These are phyloP conservation scores for Hippophae rhamnoides DNA, from an alignment of 306 rosid species.

Conservation along the genomic window DNA sequence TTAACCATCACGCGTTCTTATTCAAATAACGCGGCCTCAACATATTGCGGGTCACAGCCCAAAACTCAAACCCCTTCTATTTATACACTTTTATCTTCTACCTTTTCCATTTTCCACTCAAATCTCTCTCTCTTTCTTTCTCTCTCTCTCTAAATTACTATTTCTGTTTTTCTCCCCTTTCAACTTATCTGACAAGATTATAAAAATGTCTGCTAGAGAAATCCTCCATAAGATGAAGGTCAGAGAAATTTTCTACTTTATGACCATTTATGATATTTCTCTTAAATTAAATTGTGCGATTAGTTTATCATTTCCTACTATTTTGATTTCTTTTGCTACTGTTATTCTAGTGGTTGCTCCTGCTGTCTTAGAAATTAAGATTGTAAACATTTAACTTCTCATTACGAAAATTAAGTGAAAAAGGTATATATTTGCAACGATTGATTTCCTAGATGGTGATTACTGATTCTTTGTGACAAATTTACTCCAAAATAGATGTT, in stretches of 20 bases:
- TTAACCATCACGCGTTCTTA: not conserved
- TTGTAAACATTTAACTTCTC: too few relatives aligned
- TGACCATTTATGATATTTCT: too few relatives aligned
- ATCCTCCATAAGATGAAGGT: slow-evolving; percentile 18
- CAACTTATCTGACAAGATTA: slow-evolving; percentile 3
- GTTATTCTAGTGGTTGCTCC: not conserved
- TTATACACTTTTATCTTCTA: not conserved
- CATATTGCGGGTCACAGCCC: not conserved
- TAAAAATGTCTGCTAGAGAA: slow-evolving; percentile 2
- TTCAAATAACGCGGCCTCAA: slow-evolving; percentile 2
- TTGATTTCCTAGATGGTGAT: too few relatives aligned
- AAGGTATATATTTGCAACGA: too few relatives aligned
- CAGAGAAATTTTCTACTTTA: not conserved
- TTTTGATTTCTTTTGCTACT: not conserved
- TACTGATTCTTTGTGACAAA: too few relatives aligned
- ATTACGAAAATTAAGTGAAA: too few relatives aligned
- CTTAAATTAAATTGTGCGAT: not conserved
- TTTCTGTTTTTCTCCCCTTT: not conserved
- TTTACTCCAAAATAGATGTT: too few relatives aligned
- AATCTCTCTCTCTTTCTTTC: not conserved
- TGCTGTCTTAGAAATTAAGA: too few relatives aligned
- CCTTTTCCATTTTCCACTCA: not conserved
- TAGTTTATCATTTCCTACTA: not conserved
- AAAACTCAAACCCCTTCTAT: not conserved
- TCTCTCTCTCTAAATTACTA: not conserved